phyloP scores from a whole-genome alignment of 139 green algal genomes.

The Haematococcus lacustris region DNA sequence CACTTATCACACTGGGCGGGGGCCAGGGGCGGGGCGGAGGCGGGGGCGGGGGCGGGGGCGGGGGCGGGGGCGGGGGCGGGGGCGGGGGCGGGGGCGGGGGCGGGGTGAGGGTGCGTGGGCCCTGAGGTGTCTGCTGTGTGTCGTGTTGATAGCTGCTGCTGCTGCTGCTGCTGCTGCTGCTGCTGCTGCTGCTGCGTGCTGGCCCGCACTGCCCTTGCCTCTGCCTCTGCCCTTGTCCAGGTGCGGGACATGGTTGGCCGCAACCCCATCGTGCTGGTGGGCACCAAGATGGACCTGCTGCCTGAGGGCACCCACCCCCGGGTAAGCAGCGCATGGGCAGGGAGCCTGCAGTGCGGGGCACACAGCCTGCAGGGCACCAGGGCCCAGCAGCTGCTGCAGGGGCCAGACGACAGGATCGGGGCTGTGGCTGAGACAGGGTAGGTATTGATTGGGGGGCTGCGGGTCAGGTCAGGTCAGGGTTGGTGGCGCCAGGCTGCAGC shows the following conservation, averaged over 20 bases:
- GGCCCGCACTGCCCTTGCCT: neutral
- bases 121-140: too few species aligned
- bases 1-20: too few species aligned
- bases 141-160: too few species aligned
- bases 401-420: neutral
- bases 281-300: constrained; percentile 92
- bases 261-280: constrained; percentile 91
- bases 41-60: too few species aligned
- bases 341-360: neutral
- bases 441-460: too few species aligned
- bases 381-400: neutral
- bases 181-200: too few species aligned
- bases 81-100: too few species aligned
- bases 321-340: neutral
- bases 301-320: constrained; percentile 39
- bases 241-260: constrained; percentile 81
- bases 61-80: too few species aligned
- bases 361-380: neutral
- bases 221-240: neutral
- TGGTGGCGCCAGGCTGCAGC: too few species aligned
- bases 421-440: neutral
- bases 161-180: neutral
- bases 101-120: too few species aligned
- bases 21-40: too few species aligned
- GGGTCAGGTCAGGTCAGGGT: too few species aligned